Conservation (phyloP, 305 asterid genomes). For the Nicotiana rustica region DNA sequence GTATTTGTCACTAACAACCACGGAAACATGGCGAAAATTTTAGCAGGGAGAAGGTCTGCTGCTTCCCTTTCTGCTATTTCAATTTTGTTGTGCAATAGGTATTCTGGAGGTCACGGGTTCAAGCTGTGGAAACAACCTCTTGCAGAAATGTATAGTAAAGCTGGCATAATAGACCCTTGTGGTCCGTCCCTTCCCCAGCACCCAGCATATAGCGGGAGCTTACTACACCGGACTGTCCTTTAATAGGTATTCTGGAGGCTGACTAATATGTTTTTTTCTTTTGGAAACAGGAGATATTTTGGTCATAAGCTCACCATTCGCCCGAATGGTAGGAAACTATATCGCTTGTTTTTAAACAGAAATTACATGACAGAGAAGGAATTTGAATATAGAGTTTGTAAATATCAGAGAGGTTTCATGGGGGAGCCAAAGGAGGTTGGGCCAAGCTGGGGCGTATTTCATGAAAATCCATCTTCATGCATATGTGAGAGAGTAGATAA, state of each 20-base stretch:
- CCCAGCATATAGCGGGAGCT: too few relatives aligned
- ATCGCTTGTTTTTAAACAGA: slow-evolving; percentile 63
- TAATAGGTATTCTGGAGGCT: neutral
- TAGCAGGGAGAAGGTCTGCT: slow-evolving; percentile 91
- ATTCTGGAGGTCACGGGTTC: too few relatives aligned
- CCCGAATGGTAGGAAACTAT: slow-evolving; percentile 82
- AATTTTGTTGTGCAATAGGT: neutral
- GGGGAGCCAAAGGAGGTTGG: slow-evolving; percentile 88
- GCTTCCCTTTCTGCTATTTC: neutral
- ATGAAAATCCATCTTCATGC: slow-evolving; percentile 88
- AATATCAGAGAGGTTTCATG: slow-evolving; percentile 83
- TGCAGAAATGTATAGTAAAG: too few relatives aligned
- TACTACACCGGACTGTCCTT: too few relatives aligned
- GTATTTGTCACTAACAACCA: slow-evolving; percentile 97
- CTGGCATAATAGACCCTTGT: too few relatives aligned
- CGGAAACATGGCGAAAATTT: slow-evolving; percentile 96
- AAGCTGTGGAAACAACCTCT: too few relatives aligned
- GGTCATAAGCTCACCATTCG: slow-evolving; percentile 95
- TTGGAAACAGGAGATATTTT: slow-evolving; percentile 83
- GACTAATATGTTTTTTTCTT: slow-evolving; percentile 27
- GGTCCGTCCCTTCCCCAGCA: too few relatives aligned
- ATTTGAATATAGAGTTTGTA: slow-evolving; percentile 62
- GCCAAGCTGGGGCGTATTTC: slow-evolving; percentile 87
- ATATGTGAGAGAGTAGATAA: slow-evolving; percentile 73
- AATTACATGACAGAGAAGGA: slow-evolving; percentile 79